Base-by-base conservation (phyloP, 2,329 filamentous ascomycete genomes). In the Magnaporthales sp. region DNA sequence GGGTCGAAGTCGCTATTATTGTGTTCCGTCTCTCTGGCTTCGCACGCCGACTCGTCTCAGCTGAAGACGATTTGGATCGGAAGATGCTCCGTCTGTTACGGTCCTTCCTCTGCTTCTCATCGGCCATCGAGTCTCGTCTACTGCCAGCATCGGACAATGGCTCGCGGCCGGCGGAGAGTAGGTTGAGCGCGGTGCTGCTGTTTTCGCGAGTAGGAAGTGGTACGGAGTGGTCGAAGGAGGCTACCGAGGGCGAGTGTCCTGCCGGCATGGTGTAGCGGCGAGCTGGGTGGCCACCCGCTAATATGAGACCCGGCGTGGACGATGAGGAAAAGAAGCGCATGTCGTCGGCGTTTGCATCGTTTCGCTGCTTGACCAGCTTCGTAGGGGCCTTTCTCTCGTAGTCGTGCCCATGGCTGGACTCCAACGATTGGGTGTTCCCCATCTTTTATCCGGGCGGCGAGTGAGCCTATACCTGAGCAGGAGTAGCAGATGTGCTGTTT, bases 291-390 rank as follows among this genome's bases (percentile, higher is more conserved):
- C 15, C 31, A 31, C 72, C 68, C 74, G 73, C 67, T 10, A 58
- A 27, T 4, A 58, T 58, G 68, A 74, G 61, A 66, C 69, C 70
- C 31, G 70, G 67, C 64, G 70, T 71, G 6, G 75, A 58, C 4
- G n/a, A 11, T 11, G 54, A 58, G 22, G 54, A 58, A 15, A 58
- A 73, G 63, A 73, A 72, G 66, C 71, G 75, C 46, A 70, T 38
- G 51, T 65, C 63, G 38, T 65, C 70, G 22, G 71, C 68, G 68
- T 71, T 74, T 65, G 73, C 77, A 68, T 74, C 75, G 70, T 72
- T 79, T 68, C 77, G 80, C 68, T 81, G 80, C 73, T 86, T 86
- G 64, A 80, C 83, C 68, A 86, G 78, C 75, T 80, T 84, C 67
- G 62, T 80, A 72, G 80, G 74, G 66, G 75, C 67, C 71, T 73